Conservation (phyloP, 2,329 filamentous ascomycete genomes). For the Endoconidiophora laricicola region DNA sequence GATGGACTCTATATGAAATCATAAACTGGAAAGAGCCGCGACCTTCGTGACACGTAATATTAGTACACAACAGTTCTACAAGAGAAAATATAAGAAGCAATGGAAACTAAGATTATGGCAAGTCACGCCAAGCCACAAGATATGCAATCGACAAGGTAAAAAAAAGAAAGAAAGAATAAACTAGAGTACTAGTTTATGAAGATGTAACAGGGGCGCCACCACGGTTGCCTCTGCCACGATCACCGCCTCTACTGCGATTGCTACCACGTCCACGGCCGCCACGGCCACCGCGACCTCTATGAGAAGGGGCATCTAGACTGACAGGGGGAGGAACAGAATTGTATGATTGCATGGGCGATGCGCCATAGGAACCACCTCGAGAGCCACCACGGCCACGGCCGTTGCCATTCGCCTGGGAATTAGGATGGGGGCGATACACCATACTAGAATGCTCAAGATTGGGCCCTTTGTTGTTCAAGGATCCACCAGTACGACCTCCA, state of each 20-base stretch:
- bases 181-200: too few relatives aligned
- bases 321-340: constrained; percentile 45
- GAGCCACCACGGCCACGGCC: constrained; percentile 18
- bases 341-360: constrained; percentile 21
- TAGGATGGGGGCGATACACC: constrained; percentile 12
- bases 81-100: too few relatives aligned
- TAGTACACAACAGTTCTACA: too few relatives aligned
- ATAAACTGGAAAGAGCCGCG: too few relatives aligned
- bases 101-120: too few relatives aligned
- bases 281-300: constrained; percentile 21
- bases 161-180: background rate
- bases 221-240: constrained; percentile 22
- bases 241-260: constrained; percentile 22
- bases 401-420: constrained; percentile 7
- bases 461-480: constrained; percentile 16
- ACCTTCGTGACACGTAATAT: too few relatives aligned
- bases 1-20: too few relatives aligned
- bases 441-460: constrained; percentile 8
- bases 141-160: background rate
- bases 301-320: constrained; percentile 30
- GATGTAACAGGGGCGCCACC: constrained; percentile 15
- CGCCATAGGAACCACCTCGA: constrained; percentile 9
- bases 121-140: too few relatives aligned
- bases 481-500: constrained; percentile 13
- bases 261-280: constrained; percentile 22